Evolutionary conservation across 345 rosid species (phyloP).

Genomic region (Hibiscus tridactylites): DNA sequence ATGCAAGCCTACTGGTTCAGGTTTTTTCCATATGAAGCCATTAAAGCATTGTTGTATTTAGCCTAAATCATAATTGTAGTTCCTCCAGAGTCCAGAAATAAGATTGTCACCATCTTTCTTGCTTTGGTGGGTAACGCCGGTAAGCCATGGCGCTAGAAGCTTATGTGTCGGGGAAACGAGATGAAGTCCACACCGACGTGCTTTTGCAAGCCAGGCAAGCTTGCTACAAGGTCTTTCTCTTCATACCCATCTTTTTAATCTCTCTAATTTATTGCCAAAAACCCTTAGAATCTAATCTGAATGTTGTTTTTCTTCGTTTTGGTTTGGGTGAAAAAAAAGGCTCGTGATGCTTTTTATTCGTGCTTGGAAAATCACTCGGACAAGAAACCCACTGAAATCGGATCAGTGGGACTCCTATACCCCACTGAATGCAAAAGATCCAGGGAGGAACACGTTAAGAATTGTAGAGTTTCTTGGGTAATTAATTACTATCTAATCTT

Average conservation of each 20-base stretch:
- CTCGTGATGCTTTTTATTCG: conserved; percentile 68
- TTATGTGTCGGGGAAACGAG: conserved; percentile 38
- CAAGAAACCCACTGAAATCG: conserved; percentile 67
- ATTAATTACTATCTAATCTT: neutral
- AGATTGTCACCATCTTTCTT: neutral
- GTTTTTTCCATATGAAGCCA: neutral
- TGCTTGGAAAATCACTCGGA: conserved; percentile 64
- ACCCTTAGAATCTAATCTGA: neutral
- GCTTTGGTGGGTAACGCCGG: neutral
- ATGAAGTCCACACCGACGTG: conserved; percentile 58
- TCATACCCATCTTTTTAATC: neutral
- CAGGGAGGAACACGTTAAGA: conserved; percentile 42
- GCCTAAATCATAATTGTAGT: neutral
- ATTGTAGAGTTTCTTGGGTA: conserved; percentile 81
- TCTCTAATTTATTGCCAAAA: neutral
- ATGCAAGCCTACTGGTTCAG: neutral
- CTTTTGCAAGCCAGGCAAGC: conserved; percentile 57
- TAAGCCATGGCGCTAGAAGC: conserved; percentile 36
- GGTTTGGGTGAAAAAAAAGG: conserved; percentile 24
- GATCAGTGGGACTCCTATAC: conserved; percentile 65
- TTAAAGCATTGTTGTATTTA: neutral
- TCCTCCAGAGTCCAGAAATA: neutral
- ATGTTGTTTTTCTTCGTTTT: neutral
- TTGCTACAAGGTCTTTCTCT: conserved; percentile 52
- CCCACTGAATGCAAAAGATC: conserved; percentile 54